Conservation (phyloP, 805 yeast genomes). For the Komagataella ulmi region DNA sequence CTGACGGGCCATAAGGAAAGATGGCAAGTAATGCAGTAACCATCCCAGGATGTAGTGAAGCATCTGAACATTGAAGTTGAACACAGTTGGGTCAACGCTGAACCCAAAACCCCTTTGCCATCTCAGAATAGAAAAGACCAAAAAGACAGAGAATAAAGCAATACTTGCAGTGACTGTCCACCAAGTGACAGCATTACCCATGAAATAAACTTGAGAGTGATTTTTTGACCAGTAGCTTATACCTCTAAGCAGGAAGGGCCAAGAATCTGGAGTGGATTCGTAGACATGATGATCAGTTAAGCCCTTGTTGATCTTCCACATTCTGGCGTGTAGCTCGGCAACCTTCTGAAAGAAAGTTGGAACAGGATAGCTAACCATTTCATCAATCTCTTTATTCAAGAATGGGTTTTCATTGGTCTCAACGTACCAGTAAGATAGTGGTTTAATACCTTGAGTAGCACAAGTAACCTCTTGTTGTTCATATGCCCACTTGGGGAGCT, state of each 20-base stretch:
- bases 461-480: constrained; percentile 79
- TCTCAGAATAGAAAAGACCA: constrained; percentile 31
- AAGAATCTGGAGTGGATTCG: constrained; percentile 58
- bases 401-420: constrained; percentile 50
- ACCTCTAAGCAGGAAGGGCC: constrained; percentile 72
- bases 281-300: constrained; percentile 57
- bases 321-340: constrained; percentile 49
- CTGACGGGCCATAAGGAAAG: constrained; percentile 24
- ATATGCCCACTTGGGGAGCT: constrained; percentile 74
- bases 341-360: constrained; percentile 46
- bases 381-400: constrained; percentile 24
- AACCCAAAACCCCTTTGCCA: constrained; percentile 48
- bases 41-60: constrained; percentile 55
- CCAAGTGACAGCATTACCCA: constrained; percentile 77
- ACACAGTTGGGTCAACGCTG: constrained; percentile 36
- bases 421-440: constrained; percentile 57
- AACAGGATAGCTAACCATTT: constrained; percentile 36
- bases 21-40: constrained; percentile 45
- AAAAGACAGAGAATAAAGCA: constrained; percentile 33
- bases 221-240: constrained; percentile 67
- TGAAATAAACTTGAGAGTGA: constrained; percentile 43
- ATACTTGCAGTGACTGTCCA: constrained; percentile 52
- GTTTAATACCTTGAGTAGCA: constrained; percentile 54
- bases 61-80: constrained; percentile 52
- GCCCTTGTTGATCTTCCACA: constrained; percentile 70